These are phyloP conservation scores for Crithidia bombi DNA, from an alignment of 208 protist species.

Conservation along the genomic window DNA sequence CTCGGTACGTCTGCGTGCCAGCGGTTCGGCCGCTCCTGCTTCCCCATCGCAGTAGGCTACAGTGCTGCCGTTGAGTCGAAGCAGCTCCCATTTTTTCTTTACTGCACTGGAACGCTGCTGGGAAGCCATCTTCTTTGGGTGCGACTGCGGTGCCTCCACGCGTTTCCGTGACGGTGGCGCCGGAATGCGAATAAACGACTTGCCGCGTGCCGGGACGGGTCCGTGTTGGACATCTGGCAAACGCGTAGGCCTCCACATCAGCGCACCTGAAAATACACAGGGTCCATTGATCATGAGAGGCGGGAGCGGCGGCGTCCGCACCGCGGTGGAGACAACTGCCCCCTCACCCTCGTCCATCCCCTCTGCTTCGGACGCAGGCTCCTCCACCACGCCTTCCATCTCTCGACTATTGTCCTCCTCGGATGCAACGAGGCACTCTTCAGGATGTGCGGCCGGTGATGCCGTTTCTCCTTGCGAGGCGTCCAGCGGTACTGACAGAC, in stretches of 20 bases:
- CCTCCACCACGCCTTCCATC: too few relatives aligned
- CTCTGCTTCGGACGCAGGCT: too few relatives aligned
- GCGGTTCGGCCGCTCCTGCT: background rate
- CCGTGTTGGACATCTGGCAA: background rate
- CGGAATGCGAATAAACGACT: conserved; percentile 1
- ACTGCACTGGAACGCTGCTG: background rate
- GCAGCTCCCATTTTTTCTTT: background rate
- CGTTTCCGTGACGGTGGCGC: background rate
- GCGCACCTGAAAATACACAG: background rate
- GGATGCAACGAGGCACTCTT: too few relatives aligned
- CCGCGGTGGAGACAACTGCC: background rate
- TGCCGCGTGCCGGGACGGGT: background rate
- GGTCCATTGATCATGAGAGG: background rate
- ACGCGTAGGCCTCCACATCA: background rate
- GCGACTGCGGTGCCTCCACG: background rate
- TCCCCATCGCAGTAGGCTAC: background rate
- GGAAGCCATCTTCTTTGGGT: background rate
- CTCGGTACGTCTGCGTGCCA: too few relatives aligned
- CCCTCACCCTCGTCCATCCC: background rate
- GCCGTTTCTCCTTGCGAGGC: too few relatives aligned
- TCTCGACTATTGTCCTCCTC: too few relatives aligned
- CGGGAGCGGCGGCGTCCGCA: background rate
- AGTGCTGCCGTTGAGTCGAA: background rate
- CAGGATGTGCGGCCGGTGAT: too few relatives aligned
- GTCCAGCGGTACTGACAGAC: too few relatives aligned